Percentiles rank a stretch among this genome's conserved stretches.
phyloP scores from a whole-genome alignment of 495 filamentous ascomycete species.

The Copromyces sp. region DNA sequence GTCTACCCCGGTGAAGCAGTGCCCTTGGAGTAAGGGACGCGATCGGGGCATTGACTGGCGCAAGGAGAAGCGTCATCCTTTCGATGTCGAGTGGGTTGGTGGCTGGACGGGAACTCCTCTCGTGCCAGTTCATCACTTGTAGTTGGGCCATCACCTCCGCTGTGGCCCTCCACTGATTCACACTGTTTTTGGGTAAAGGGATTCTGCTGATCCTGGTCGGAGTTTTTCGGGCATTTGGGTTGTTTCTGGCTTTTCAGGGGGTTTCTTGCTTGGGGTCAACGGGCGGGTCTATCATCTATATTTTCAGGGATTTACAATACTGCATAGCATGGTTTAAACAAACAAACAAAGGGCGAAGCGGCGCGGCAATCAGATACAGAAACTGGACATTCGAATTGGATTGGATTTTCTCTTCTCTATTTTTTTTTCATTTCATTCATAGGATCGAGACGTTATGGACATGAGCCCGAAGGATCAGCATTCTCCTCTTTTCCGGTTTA shows the following conservation, averaged over 20 bases:
- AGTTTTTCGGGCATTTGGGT: conserved; percentile 11
- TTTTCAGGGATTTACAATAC: conserved; percentile 8
- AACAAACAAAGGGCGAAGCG: conserved; percentile 9
- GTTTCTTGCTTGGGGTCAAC: conserved; percentile 4
- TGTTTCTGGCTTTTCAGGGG: conserved; percentile 11
- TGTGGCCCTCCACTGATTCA: conserved; percentile 19
- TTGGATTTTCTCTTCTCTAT: conserved; percentile 12
- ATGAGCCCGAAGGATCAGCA: conserved; percentile 22
- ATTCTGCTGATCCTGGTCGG: conserved; percentile 20
- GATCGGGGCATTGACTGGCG: conserved; percentile 55
- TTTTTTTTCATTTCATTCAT: neutral
- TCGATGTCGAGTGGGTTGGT: conserved; percentile 83
- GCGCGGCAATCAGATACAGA: conserved; percentile 4
- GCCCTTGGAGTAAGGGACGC: conserved; percentile 37
- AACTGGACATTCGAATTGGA: conserved; percentile 22
- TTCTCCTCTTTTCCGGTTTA: conserved; percentile 5
- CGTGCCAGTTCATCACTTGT: conserved; percentile 40
- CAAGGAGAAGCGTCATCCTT: conserved; percentile 51
- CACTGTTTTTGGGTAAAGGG: conserved; percentile 10
- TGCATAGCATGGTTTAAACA: conserved; percentile 29
- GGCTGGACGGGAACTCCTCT: conserved; percentile 46
- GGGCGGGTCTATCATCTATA: conserved; percentile 9
- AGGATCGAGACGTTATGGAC: conserved; percentile 3
- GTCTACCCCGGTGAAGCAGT: conserved; percentile 28
- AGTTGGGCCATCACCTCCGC: conserved; percentile 33